These are phyloP conservation scores for Thalassiosira hispida DNA, from an alignment of 352 stramenopile genomes.

Conservation along the genomic window DNA sequence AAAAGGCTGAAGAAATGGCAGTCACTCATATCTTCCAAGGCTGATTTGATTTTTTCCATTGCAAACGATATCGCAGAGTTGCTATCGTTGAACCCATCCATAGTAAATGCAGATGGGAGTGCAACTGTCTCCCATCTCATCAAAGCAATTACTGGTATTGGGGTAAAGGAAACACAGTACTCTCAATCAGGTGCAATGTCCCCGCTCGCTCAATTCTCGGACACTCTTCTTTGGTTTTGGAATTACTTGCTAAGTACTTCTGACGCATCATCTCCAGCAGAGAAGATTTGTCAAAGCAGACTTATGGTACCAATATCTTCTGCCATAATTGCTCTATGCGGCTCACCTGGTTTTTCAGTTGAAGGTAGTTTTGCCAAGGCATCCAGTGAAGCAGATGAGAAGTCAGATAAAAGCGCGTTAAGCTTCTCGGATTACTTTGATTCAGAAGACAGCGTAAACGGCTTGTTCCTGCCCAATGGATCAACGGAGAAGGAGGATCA, in stretches of 20 bases:
- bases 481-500: conserved; percentile 20
- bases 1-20: conserved; percentile 60
- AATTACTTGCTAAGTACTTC: conserved; percentile 48
- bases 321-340: conserved; percentile 71
- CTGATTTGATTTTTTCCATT: conserved; percentile 57
- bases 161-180: neutral
- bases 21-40: conserved; percentile 44
- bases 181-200: neutral
- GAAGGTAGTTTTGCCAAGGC: conserved; percentile 19
- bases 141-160: conserved; percentile 29
- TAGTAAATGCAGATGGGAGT: conserved; percentile 45
- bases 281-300: conserved; percentile 44
- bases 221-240: conserved; percentile 73
- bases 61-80: conserved; percentile 64
- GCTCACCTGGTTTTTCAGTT: conserved; percentile 52
- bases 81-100: conserved; percentile 64
- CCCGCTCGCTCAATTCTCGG: conserved; percentile 46
- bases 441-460: conserved; percentile 76
- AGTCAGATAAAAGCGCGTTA: conserved; percentile 21
- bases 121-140: conserved; percentile 48
- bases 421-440: conserved; percentile 77
- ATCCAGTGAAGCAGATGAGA: conserved; percentile 8
- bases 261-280: conserved; percentile 37
- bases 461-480: conserved; percentile 48
- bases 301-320: conserved; percentile 63